Evolutionary conservation across 192 early-diverging fungal genomes (phyloP), one percentile per base, ranked within the genome.

Genomic region (Umbelopsis sp.): DNA sequence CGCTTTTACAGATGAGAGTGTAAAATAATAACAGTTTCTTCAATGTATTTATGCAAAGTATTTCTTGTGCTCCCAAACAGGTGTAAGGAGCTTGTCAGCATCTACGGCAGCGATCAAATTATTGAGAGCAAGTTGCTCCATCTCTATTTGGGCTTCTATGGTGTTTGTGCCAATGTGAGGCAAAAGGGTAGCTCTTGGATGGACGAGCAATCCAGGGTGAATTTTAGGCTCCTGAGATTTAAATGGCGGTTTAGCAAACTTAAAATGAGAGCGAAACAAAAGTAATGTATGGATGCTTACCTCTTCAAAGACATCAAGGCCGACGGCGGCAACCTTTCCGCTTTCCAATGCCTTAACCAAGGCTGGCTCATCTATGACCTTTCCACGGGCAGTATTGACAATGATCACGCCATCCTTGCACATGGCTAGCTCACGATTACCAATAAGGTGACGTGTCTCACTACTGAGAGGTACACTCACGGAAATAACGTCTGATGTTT

Each of bases 321-420:
- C 77, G 1, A 76, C 78, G 25, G 56, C 41, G 26, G 47, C 71
- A 65, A 87, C 80, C 70, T 81, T 85, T 43, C 86, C 86, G 12
- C 77, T 76, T 21, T 85, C 80, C 31, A 87, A 70, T 49, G 83
- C 82, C 49, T 77, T 76, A 8, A 83, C 81, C 49, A 87, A 73
- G 2, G 83, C 86, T 41, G 73, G 75, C 51, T 87, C 86, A 50
- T 86, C 74, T 24, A 87, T 72, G 0, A 87, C 71, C 25, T 78
- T 71, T 4, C 86, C 86, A 6, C 84, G 80, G n/a, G 82, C 73
- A 54, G 82, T 83, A 71, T 87, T 87, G 41, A 87, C 71, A 34
- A 87, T 32, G 36, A 85, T 75, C 20, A 81, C 83, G n/a, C 83
- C 83, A 34, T 80, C 73, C 45, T 83, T 87, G 79, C 86, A 83